These are phyloP conservation scores for Diaporthe citri DNA, from an alignment of 2,329 filamentous ascomycete species.

Conservation along the genomic window DNA sequence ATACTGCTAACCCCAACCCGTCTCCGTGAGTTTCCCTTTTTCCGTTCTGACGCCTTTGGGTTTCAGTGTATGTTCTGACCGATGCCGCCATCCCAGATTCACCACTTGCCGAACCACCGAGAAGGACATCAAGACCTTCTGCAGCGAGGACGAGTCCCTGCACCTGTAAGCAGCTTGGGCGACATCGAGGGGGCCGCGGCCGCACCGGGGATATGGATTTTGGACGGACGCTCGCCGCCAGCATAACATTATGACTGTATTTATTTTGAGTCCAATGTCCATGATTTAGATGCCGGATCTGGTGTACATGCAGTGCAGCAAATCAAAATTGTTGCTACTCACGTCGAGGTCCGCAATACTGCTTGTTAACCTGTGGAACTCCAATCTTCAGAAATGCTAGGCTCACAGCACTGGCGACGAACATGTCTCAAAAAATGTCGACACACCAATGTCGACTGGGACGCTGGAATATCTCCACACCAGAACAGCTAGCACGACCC, in stretches of 20 bases:
- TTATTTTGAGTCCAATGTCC: neutral
- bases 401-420: neutral
- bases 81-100: neutral
- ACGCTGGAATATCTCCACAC: neutral
- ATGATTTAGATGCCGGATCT: neutral
- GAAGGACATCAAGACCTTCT: constrained; percentile 26
- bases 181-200: no score
- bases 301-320: neutral
- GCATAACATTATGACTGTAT: neutral
- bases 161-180: constrained; percentile 11
- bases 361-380: neutral
- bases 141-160: constrained; percentile 7
- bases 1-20: constrained; percentile 11
- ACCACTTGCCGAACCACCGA: constrained; percentile 11
- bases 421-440: neutral
- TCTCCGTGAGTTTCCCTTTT: neutral
- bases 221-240: no score
- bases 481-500: neutral
- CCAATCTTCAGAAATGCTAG: no score
- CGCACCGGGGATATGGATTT: neutral
- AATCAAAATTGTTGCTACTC: neutral
- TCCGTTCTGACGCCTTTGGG: neutral
- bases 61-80: neutral
- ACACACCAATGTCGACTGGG: neutral
- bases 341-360: fast-evolving